Evolutionary conservation across 2,329 filamentous ascomycete species (phyloP), one percentile per base, ranked within the genome.

Genomic region (Zalaria obscura): DNA sequence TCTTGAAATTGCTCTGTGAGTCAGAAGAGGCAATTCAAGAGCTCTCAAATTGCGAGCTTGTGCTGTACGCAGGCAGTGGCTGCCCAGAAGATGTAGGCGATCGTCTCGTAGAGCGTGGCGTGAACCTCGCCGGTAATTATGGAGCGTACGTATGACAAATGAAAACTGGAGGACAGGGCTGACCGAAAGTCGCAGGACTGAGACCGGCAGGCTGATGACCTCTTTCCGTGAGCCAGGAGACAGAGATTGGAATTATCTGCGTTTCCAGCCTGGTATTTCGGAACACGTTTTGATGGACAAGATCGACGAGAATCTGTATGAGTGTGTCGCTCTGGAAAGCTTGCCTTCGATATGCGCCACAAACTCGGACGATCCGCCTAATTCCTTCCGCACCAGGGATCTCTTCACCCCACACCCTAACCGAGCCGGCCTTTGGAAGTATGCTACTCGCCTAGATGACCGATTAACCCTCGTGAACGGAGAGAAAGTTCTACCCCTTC

Each of bases 1-100:
- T 73, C 0, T 55, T 83, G 11, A 80, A 81, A 50, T 58, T 83
- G 0, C 61, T 82, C 1, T 69, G 69, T 0, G 78, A 82, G 51
- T 67, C 68, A 0, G 60, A 70, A 0, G 65, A 69, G 11, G 78
- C 77, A 25, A 49, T 58, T 10, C 40, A 48, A 25, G 45, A 48
- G 9, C 45, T 60, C 9, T 52, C 52, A 3, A 45, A 42, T 18
- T 45, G 52, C 5, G 49, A 54, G 8, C 42, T 58, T 25, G 56
- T 60, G 2, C 48, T 58, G 27, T 59, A 53, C 37, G 56, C 48
- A 27, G 58, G 58, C 3, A 53, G 50, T 32, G 51, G 52, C 18
- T 60, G 56, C 41, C 58, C 58, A 2, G 55, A 60, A 35, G 51
- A 53, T 27, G 51, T 60, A 1, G 58, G 58, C 9, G 53, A 60